These are phyloP conservation scores for Pterulicium gracile DNA, from an alignment of 1,284 basidiomycete species.

Conservation along the genomic window DNA sequence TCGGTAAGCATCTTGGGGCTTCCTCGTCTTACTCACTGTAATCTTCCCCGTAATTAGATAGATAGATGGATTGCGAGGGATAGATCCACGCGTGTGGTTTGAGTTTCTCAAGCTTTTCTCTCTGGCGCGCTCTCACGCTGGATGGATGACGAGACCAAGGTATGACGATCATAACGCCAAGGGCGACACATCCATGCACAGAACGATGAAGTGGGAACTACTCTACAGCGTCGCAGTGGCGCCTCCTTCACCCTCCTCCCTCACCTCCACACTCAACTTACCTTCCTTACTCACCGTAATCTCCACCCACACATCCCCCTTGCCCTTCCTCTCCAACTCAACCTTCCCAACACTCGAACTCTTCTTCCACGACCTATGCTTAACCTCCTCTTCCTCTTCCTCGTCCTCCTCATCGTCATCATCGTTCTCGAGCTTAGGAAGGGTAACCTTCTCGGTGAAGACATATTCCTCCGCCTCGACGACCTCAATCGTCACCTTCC, in stretches of 20 bases:
- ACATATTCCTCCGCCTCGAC: constrained; percentile 83
- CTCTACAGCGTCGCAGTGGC: constrained; percentile 10
- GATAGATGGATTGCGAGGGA: constrained; percentile 7
- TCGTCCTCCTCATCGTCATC: constrained; percentile 48
- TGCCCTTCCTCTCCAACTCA: not conserved
- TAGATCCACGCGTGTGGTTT: constrained; percentile 7
- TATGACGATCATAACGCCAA: no score
- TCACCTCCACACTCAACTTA: constrained; percentile 14
- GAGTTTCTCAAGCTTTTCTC: no score
- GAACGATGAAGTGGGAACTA: no score
- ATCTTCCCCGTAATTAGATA: constrained; percentile 12
- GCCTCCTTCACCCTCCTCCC: constrained; percentile 23
- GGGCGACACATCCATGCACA: no score
- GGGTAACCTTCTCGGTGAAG: constrained; percentile 59
- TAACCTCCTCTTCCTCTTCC: constrained; percentile 54
- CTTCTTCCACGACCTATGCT: constrained; percentile 41
- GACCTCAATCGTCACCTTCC: constrained; percentile 67
- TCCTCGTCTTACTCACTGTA: no score
- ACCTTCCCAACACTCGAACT: not conserved
- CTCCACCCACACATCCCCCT: not conserved
- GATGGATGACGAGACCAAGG: no score
- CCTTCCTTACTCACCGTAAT: not conserved
- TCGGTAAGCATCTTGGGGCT: no score
- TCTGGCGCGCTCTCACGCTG: no score
- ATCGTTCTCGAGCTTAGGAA: constrained; percentile 36